Evolutionary conservation across 2,329 filamentous ascomycete genomes (phyloP).

Genomic region (Ceratocystis harringtonii): DNA sequence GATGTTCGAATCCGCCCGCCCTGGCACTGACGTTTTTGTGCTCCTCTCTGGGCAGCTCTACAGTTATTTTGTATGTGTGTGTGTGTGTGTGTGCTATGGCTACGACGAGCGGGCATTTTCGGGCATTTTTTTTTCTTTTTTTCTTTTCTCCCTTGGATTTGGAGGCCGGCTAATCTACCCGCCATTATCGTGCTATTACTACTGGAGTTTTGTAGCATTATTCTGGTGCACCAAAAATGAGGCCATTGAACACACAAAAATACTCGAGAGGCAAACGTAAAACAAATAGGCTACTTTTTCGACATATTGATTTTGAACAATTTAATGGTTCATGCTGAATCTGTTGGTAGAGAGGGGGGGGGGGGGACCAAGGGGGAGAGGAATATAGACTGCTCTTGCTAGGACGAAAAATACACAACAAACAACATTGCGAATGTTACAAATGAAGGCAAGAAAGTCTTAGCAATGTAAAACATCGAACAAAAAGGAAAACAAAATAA

Average conservation of each 20-base stretch:
- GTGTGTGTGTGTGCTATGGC: background rate
- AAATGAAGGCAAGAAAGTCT: background rate
- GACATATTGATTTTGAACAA: background rate
- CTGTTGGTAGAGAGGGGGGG: background rate
- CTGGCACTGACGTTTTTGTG: background rate
- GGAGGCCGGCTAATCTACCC: background rate
- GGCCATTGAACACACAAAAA: background rate
- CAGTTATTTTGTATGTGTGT: background rate
- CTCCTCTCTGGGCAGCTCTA: background rate
- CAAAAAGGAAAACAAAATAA: background rate
- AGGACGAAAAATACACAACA: background rate
- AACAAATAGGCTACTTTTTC: background rate
- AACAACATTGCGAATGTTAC: background rate
- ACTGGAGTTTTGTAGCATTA: background rate
- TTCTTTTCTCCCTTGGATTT: background rate
- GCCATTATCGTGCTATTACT: background rate
- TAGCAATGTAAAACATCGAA: background rate
- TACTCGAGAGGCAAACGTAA: background rate
- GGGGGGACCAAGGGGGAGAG: background rate
- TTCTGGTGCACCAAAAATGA: background rate
- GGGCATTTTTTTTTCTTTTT: background rate
- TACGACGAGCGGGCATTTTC: background rate
- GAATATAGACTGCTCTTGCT: background rate
- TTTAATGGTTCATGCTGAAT: background rate
- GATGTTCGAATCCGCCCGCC: background rate